Percentiles rank a stretch among this genome's conserved stretches.
Conservation (phyloP, 164 flowering plant species). For the Stephania cephalantha region DNA sequence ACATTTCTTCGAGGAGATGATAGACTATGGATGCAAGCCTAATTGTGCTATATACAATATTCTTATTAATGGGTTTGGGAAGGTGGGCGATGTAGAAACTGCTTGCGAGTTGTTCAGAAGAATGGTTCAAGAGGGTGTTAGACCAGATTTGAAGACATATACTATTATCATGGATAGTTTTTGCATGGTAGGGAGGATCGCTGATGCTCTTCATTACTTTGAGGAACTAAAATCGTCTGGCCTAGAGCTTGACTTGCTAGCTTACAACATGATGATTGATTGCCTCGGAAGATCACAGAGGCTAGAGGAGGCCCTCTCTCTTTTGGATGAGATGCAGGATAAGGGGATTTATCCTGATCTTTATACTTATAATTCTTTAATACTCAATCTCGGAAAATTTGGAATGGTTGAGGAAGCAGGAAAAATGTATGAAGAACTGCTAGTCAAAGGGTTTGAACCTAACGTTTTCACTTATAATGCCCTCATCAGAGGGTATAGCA, state of each 20-base stretch:
- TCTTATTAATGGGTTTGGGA: conserved; percentile 80
- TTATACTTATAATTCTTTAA: conserved; percentile 69
- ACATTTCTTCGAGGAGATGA: conserved; percentile 70
- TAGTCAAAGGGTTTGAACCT: conserved; percentile 58
- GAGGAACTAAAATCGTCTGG: conserved; percentile 56
- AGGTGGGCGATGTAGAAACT: conserved; percentile 59
- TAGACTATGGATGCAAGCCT: conserved; percentile 70
- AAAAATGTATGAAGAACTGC: conserved; percentile 64
- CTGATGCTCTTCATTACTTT: conserved; percentile 69
- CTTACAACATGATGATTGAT: conserved; percentile 76
- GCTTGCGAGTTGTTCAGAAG: conserved; percentile 52
- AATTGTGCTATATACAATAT: conserved; percentile 85
- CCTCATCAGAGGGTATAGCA: conserved; percentile 68
- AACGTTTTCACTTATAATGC: conserved; percentile 83
- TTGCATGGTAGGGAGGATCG: conserved; percentile 58
- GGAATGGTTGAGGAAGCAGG: conserved; percentile 79
- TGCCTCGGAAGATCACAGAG: conserved; percentile 65
- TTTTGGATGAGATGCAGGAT: conserved; percentile 61
- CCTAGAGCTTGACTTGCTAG: conserved; percentile 61
- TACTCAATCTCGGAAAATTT: conserved; percentile 64
- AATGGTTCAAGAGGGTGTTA: conserved; percentile 69
- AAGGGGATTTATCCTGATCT: conserved; percentile 65
- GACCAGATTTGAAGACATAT: conserved; percentile 82
- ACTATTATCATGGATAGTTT: conserved; percentile 74
- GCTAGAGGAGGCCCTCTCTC: conserved; percentile 62